Evolutionary conservation across 2,329 filamentous ascomycete genomes (phyloP).

Genomic region (Aspergillus spinulosporus): DNA sequence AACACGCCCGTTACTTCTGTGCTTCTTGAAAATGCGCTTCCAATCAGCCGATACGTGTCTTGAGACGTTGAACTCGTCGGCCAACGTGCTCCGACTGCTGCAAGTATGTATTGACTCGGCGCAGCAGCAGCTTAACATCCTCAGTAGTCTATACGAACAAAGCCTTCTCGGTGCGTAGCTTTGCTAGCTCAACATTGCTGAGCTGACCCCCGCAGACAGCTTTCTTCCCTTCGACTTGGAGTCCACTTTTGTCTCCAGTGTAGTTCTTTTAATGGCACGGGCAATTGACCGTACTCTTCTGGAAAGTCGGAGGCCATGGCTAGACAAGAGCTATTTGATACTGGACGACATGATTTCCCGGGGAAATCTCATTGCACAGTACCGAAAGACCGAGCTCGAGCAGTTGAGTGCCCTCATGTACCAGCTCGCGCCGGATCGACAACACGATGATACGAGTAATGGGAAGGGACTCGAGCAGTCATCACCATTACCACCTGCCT

Average conservation of each 20-base stretch:
- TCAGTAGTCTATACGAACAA: conserved; percentile 48
- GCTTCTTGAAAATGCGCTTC: conserved; percentile 42
- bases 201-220: conserved; percentile 38
- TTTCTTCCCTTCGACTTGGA: conserved; percentile 54
- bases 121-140: conserved; percentile 46
- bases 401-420: conserved; percentile 42
- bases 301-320: conserved; percentile 39
- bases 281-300: conserved; percentile 39
- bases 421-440: conserved; percentile 23
- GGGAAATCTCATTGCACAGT: conserved; percentile 50
- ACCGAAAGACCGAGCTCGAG: conserved; percentile 48
- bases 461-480: neutral
- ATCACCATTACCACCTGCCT: neutral
- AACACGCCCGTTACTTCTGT: conserved; percentile 47
- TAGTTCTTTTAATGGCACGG: conserved; percentile 45
- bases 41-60: conserved; percentile 30
- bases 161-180: conserved; percentile 47
- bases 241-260: conserved; percentile 46
- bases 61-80: conserved; percentile 36
- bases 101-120: conserved; percentile 48
- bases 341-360: conserved; percentile 51
- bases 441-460: neutral
- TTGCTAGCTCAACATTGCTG: neutral
- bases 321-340: conserved; percentile 46
- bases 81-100: conserved; percentile 41